phyloP scores from a whole-genome alignment of 2,329 filamentous ascomycete genomes.

The Massarina eburnea region DNA sequence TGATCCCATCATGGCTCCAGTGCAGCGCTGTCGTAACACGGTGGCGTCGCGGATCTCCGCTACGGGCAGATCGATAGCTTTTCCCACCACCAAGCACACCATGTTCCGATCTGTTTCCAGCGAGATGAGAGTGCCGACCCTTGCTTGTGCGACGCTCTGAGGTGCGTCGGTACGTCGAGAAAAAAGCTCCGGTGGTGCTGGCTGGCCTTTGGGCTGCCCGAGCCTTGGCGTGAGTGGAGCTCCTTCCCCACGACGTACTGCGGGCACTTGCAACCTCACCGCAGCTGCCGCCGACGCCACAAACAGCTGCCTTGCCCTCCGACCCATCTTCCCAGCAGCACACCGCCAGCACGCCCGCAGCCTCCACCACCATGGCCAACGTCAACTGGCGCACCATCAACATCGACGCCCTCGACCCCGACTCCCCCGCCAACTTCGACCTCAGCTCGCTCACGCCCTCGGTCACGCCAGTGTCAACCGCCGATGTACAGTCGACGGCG shows the following conservation, averaged over 20 bases:
- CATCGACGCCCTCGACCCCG: constrained; percentile 86
- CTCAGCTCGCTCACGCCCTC: constrained; percentile 78
- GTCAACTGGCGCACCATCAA: constrained; percentile 85
- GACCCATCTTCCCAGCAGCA: constrained; percentile 2
- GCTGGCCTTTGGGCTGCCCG: background rate
- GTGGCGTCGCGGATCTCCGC: constrained; percentile 30
- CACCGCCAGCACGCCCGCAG: constrained; percentile 8
- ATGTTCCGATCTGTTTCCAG: constrained; percentile 29
- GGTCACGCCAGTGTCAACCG: constrained; percentile 71
- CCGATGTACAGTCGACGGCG: constrained; percentile 75
- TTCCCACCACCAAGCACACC: constrained; percentile 11
- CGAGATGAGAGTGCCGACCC: constrained; percentile 24
- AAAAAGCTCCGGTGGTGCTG: constrained; percentile 23
- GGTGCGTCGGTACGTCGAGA: constrained; percentile 15
- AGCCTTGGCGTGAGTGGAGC: constrained; percentile 33
- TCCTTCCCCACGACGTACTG: constrained; percentile 28
- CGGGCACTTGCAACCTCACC: constrained; percentile 16
- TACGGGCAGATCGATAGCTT: constrained; percentile 21
- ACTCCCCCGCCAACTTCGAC: constrained; percentile 90
- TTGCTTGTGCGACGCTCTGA: constrained; percentile 39
- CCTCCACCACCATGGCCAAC: constrained; percentile 43
- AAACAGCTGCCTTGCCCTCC: constrained; percentile 12
- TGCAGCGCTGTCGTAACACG: constrained; percentile 21
- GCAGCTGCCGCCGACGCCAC: constrained; percentile 16
- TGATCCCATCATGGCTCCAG: constrained; percentile 11